Evolutionary conservation across 2,329 filamentous ascomycete genomes (phyloP), one percentile per base, ranked within the genome.

Genomic region (Venturia carpophila): DNA sequence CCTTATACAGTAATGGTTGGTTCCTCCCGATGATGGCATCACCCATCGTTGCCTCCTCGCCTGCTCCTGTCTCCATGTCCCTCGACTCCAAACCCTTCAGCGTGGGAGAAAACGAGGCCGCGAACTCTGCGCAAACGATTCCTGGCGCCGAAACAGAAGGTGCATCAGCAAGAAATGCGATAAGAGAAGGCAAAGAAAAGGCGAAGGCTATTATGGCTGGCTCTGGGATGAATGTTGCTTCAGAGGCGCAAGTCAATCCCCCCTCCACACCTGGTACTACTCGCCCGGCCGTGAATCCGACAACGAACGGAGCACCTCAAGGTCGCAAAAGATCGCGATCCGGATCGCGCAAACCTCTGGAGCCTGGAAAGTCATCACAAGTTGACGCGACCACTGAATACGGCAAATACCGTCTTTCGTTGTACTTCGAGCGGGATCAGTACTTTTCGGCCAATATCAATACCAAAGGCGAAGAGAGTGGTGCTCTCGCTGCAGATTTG

Each of bases 361-460:
- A 24, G 5, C 5, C 64, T 10, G 27, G 11, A n/a, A 61, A 45
- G 27, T 63, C 47, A 27, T 41, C 11, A 24, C 61, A 64, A 60
- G 34, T 47, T 34, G 45, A 64, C 60, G 52, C 60, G 17, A 56
- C 64, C 37, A 61, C 24, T 39, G 66, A 75, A 75, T 19, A 61
- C 43, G 64, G 60, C 27, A 64, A 82, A 67, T 77, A 83, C 39
- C 75, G 85, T 43, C 77, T 89, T 45, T 81, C 88, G 62, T 81
- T 86, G 70, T 89, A 88, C 75, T 81, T 87, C 62, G 81, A 84
- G 69, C 84, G 86, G 71, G 87, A 90, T 71, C 79, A 86, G 56
- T 71, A 84, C 3, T 81, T 87, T 71, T 80, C 81, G 34, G 82
- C 77, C 5, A 79, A 84, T 41, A 76, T 86, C 67, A 74, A 78